Percentiles rank a stretch among this genome's conserved stretches.
Conservation (phyloP, 2,329 filamentous ascomycete species). For the Talaromyces sp. region DNA sequence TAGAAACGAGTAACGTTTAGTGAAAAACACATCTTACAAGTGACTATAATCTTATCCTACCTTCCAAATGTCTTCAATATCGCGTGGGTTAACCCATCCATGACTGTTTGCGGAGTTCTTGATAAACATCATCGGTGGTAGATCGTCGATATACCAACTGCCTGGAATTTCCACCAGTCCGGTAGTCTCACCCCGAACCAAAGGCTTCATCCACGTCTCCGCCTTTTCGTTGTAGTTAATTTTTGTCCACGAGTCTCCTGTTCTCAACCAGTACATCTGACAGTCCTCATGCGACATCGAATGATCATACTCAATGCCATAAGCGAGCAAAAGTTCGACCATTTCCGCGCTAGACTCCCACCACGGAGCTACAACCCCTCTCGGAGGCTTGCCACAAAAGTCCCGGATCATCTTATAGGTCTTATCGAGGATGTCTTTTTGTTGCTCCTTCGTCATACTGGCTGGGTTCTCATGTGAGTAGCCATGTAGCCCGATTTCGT, state of each 20-base stretch:
- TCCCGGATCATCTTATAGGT: slow-evolving; percentile 70
- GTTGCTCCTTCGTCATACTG: slow-evolving; percentile 71
- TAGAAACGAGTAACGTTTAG: slow-evolving; percentile 37
- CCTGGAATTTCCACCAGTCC: slow-evolving; percentile 45
- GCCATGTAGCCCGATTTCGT: slow-evolving; percentile 67
- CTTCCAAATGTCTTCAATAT: slow-evolving; percentile 59
- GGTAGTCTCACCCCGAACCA: slow-evolving; percentile 47
- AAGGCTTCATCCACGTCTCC: slow-evolving; percentile 46
- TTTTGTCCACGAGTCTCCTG: slow-evolving; percentile 45
- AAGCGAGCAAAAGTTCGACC: slow-evolving; percentile 46
- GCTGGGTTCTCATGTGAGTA: slow-evolving; percentile 72
- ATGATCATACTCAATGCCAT: slow-evolving; percentile 47
- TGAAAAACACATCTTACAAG: slow-evolving; percentile 36
- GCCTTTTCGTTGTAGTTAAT: slow-evolving; percentile 45
- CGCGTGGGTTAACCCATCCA: slow-evolving; percentile 58
- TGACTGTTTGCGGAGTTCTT: slow-evolving; percentile 50
- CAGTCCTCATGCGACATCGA: slow-evolving; percentile 46
- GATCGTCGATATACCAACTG: slow-evolving; percentile 45
- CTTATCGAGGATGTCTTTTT: slow-evolving; percentile 72
- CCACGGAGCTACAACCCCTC: slow-evolving; percentile 71
- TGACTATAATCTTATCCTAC: slow-evolving; percentile 13
- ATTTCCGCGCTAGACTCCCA: slow-evolving; percentile 71
- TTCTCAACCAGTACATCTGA: slow-evolving; percentile 45
- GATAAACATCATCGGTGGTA: slow-evolving; percentile 48
- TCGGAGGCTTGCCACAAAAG: slow-evolving; percentile 70